Base-by-base conservation (phyloP, 352 stramenopile species). In the Globisporangium middletonii region DNA sequence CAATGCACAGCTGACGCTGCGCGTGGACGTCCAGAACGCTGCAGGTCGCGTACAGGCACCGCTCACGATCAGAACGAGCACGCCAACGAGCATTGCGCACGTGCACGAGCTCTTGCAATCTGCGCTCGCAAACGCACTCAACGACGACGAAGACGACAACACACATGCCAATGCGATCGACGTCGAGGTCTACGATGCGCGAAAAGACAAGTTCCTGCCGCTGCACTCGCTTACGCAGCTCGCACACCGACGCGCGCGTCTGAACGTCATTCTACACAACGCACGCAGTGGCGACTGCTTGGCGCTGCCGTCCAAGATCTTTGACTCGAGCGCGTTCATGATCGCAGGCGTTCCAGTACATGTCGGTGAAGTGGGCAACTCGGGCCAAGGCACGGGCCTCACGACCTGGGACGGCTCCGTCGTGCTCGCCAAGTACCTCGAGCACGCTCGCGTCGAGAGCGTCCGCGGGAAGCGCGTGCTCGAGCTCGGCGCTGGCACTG, bases 371-470 rank as follows among this genome's bases (percentile, higher is more conserved):
- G 64, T 94, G 47, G 78, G 78, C 46, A 96, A 96, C 64, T 88
- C 85, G 1, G 83, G 83, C 27, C 66, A 87, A 50, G 89, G 89
- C 46, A 97, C 90, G 12, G 90, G 89, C 4, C 66, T 96, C 42
- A 96, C 86, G 23, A 95, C 89, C 11, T 97, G 89, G 89, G 90
- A 97, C 64, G 90, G 90, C 45, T 88, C 89, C 9, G 77, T 96
- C 4, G 77, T 97, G 38, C 67, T 97, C n/a, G 88, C 88, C 11
- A 97, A 97, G 68, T 96, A 95, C 65, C 61, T 97, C 13, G 89
- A 97, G 67, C 63, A 89, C 47, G 53, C 68, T 26, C 67, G 65
- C 23, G 58, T 53, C 11, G 47, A 42, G 28, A 38, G 57, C 26
- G 46, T 93, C 42, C 38, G 44, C 18, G 75, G 70, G 15, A 71